A percentile compares a stretch with the other conserved stretches of the same genome.
Conservation (phyloP, 2,329 filamentous ascomycete genomes). For the Ceratocystis harringtonii region DNA sequence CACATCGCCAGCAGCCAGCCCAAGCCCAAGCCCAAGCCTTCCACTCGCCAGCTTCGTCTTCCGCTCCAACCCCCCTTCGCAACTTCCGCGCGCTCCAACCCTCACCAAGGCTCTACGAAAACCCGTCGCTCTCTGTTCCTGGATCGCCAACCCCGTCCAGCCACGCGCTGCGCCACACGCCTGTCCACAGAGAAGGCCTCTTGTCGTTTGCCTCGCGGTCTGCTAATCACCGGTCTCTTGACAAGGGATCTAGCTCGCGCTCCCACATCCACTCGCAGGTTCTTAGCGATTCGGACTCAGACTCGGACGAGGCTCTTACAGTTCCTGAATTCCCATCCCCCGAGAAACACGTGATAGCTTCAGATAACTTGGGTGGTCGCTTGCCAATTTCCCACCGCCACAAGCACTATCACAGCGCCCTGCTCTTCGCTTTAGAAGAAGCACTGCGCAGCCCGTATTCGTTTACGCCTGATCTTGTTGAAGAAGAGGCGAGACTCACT, state of each 20-base stretch:
- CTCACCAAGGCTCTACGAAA: constrained; percentile 33
- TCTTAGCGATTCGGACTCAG: constrained; percentile 29
- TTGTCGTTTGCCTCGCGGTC: constrained; percentile 17
- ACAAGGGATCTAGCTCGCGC: constrained; percentile 21
- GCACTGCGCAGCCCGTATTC: constrained; percentile 66
- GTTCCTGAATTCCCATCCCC: constrained; percentile 25
- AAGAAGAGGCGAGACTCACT: constrained; percentile 87
- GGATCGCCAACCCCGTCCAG: constrained; percentile 32
- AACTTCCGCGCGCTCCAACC: constrained; percentile 30
- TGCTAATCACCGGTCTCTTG: constrained; percentile 23
- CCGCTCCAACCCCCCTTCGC: background rate
- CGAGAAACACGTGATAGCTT: constrained; percentile 8
- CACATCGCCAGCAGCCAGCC: constrained; percentile 15
- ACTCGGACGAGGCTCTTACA: constrained; percentile 21
- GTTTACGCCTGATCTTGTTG: constrained; percentile 70
- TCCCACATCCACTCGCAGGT: constrained; percentile 33
- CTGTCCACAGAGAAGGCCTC: constrained; percentile 5
- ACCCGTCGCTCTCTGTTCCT: constrained; percentile 27
- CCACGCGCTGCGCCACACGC: constrained; percentile 18
- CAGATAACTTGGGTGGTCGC: constrained; percentile 6
- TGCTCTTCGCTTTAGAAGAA: constrained; percentile 85
- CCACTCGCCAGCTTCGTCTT: background rate
- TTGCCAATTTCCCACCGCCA: constrained; percentile 50
- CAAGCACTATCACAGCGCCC: constrained; percentile 70
- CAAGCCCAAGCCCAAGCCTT: constrained; percentile 11